Evolutionary conservation across 495 filamentous ascomycete species (phyloP), one percentile per base, ranked within the genome.

Genomic region (Glonium stellatum): DNA sequence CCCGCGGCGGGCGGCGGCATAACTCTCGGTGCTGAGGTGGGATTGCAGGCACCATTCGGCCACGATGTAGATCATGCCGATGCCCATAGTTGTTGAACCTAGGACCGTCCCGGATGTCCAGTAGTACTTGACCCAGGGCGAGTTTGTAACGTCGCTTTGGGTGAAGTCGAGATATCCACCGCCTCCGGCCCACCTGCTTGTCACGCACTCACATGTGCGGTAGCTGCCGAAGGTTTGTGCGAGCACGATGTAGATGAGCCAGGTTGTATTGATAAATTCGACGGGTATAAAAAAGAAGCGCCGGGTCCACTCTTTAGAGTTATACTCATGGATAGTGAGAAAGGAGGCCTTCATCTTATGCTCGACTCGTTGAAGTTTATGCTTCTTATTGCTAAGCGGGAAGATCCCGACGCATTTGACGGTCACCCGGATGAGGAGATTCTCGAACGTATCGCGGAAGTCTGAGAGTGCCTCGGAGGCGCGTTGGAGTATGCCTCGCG

Each of bases 141-240:
- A 58, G 44, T 64, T 63, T 22, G 64, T 62, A 13, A 52, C 36
- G 39, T 61, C 51, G 50, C 55, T 54, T 41, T 70, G 58, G 19
- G 35, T 60, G 47, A 73, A 66, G 42, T 73, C 69, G 25, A 72
- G 59, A 41, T 71, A 73, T 23, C 72, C 70, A 23, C 66, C 66
- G n/a, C 35, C 54, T 18, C 35, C 42, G 11, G 51, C 62, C 67
- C 68, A 73, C 13, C 31, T 65, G 47, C 55, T 58, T 8, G 51
- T 57, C 60, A 68, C 60, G 56, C 72, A 73, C 12, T 61, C 57
- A 51, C 72, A 74, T 27, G 58, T 73, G 22, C 67, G 49, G 55
- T 71, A 72, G 13, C 37, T n/a, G 35, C 72, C 72, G 34, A 72
- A 58, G 12, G 72, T 73, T 58, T 74, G 72, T 5, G 72, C 68